A percentile compares a stretch with the other conserved stretches of the same genome.
These are phyloP conservation scores for Botryotinia calthae DNA, from an alignment of 2,329 filamentous ascomycete species.

Conservation along the genomic window DNA sequence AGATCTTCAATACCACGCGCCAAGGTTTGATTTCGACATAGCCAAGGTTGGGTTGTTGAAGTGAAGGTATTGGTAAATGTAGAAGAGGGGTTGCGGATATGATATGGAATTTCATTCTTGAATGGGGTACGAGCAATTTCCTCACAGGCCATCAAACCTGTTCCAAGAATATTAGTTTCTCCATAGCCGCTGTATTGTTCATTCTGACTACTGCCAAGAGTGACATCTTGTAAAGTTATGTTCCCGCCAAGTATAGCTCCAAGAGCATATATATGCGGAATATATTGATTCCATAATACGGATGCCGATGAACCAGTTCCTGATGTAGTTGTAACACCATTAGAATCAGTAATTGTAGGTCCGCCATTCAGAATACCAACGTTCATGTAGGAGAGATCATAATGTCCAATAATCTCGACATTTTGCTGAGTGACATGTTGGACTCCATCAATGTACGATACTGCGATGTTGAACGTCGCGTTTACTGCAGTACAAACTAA, in stretches of 20 bases:
- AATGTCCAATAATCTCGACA: neutral
- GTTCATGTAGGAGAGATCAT: neutral
- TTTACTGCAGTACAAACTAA: slow-evolving; percentile 25
- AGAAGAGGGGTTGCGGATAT: neutral
- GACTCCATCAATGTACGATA: slow-evolving; percentile 18
- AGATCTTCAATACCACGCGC: slow-evolving; percentile 28
- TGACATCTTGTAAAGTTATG: neutral
- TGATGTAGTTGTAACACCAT: neutral
- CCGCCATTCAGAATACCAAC: neutral
- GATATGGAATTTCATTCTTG: neutral
- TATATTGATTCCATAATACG: slow-evolving; percentile 4
- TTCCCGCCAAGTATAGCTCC: slow-evolving; percentile 2
- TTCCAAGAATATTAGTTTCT: neutral
- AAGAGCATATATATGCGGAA: neutral
- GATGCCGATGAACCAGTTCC: neutral
- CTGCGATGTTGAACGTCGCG: slow-evolving; percentile 25
- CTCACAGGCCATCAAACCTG: neutral
- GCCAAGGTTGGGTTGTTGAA: slow-evolving; percentile 11
- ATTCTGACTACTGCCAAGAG: neutral
- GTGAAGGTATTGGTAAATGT: slow-evolving; percentile 4
- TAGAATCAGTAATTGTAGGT: neutral
- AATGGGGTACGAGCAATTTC: neutral
- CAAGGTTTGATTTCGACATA: slow-evolving; percentile 29
- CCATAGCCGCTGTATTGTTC: neutral
- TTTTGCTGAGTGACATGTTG: neutral